phyloP scores from a whole-genome alignment of 1,284 basidiomycete genomes.

The Melampsora allii-populina region DNA sequence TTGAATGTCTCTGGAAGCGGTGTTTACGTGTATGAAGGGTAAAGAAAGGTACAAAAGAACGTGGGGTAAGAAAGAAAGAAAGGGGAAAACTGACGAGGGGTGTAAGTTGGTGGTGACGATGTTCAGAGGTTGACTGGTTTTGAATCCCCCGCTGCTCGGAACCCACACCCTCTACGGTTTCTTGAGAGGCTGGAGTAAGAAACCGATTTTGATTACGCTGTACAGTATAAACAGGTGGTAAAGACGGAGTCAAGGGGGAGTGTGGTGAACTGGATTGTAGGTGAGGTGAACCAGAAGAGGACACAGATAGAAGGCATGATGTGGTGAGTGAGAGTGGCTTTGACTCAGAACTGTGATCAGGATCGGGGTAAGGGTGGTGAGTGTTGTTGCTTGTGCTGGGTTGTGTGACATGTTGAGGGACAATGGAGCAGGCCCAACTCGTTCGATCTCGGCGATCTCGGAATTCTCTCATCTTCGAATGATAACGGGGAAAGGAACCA shows the following conservation, averaged over 20 bases:
- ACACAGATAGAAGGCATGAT: background rate
- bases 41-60: background rate
- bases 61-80: background rate
- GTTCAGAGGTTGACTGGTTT: constrained; percentile 7
- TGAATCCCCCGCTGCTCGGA: constrained; percentile 10
- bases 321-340: constrained; percentile 14
- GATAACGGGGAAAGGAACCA: background rate
- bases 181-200: constrained; percentile 14
- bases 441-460: constrained; percentile 43
- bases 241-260: constrained; percentile 22
- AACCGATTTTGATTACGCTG: constrained; percentile 11
- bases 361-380: constrained; percentile 37
- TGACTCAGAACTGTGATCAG: constrained; percentile 24
- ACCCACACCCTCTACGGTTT: background rate
- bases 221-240: constrained; percentile 7
- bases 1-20: background rate
- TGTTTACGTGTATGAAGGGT: background rate
- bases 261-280: constrained; percentile 23
- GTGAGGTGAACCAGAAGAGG: constrained; percentile 22
- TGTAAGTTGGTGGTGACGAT: constrained; percentile 20
- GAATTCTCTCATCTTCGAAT: constrained; percentile 29
- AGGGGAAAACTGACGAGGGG: constrained; percentile 30
- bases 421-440: constrained; percentile 36
- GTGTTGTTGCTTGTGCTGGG: background rate
- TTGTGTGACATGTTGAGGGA: constrained; percentile 27